These are phyloP conservation scores for Zopfia rhizophila DNA, from an alignment of 2,329 filamentous ascomycete genomes.

Conservation along the genomic window DNA sequence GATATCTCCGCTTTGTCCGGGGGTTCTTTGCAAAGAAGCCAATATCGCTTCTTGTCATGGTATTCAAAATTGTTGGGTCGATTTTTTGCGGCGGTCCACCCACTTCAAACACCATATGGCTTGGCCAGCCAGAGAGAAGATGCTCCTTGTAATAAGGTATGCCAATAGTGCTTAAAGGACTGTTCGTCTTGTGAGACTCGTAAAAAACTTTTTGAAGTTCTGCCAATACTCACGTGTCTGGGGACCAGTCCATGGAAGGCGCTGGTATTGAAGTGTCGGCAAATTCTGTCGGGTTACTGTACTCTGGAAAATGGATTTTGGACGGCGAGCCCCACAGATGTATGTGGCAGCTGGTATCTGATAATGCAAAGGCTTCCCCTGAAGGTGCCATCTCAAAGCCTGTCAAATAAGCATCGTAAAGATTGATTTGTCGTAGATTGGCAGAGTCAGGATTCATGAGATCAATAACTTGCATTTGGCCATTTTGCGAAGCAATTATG, in stretches of 20 bases:
- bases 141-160: constrained; percentile 93
- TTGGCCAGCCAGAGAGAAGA: constrained; percentile 89
- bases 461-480: constrained; percentile 95
- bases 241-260: constrained; percentile 73
- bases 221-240: constrained; percentile 71
- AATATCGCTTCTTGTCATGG: constrained; percentile 76
- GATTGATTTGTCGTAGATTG: constrained; percentile 84
- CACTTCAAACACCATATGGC: constrained; percentile 83
- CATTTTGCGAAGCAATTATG: constrained; percentile 89
- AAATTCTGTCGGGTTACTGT: constrained; percentile 79
- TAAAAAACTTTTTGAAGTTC: constrained; percentile 3
- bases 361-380: constrained; percentile 83
- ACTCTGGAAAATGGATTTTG: constrained; percentile 88
- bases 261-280: constrained; percentile 70
- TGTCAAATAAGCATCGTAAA: constrained; percentile 75
- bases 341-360: constrained; percentile 80
- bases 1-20: constrained; percentile 78
- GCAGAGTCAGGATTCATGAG: constrained; percentile 92
- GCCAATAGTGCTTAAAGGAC: constrained; percentile 84
- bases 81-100: constrained; percentile 82
- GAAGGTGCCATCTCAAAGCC: constrained; percentile 89
- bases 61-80: constrained; percentile 75
- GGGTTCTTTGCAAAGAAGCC: constrained; percentile 83
- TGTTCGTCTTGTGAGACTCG: constrained; percentile 44
- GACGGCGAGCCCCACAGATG: constrained; percentile 89